Base-by-base conservation (phyloP, 2,329 filamentous ascomycete species). In the Podosphaera xanthii region DNA sequence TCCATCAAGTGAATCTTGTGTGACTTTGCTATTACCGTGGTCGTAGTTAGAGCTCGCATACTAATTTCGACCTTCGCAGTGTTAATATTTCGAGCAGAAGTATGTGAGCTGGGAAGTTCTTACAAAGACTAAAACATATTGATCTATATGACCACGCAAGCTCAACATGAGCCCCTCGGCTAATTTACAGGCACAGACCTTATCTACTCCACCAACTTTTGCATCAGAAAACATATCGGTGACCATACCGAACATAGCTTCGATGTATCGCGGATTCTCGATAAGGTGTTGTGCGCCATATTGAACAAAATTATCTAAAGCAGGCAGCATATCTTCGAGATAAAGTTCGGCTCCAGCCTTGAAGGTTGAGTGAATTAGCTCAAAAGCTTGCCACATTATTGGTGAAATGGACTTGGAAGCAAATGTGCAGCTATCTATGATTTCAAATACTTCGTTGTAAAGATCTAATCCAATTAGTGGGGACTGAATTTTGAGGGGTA, bases 361-460 rank as follows among this genome's bases (percentile, higher is more conserved):
- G 77, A 98, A 98, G 0, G 91, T 96, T 64, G 87, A 82, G 73
- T 97, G 91, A 63, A 98, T 94, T 52, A 97, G 79, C 73, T 95
- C 90, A 70, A 98, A 98, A 1, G 92, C 91, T 72, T 91, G 84
- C 92, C 92, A 98, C 92, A 98, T 98, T 49, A 87, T 94, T 8
- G 85, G 82, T 0, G 92, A 96, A 65, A 98, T 97, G 60, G 81
- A 80, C 76, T 97, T 98, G 62, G 92, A 91, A 9, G 92, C 88
- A 70, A 97, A 98, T 6, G 92, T 98, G 76, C 92, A 98, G 76
- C 89, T 96, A 71, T 98, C 92, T 66, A 98, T 94, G 66, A 98
- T 98, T 73, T 98, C 92, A 65, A 98, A 98, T 4, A 97, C 82
- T 70, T 98, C 92, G 70, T 97, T 98, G 72, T 96, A 98, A 31